These are phyloP conservation scores for Cercospora sp. DNA, from an alignment of 2,329 filamentous ascomycete genomes.

Conservation along the genomic window DNA sequence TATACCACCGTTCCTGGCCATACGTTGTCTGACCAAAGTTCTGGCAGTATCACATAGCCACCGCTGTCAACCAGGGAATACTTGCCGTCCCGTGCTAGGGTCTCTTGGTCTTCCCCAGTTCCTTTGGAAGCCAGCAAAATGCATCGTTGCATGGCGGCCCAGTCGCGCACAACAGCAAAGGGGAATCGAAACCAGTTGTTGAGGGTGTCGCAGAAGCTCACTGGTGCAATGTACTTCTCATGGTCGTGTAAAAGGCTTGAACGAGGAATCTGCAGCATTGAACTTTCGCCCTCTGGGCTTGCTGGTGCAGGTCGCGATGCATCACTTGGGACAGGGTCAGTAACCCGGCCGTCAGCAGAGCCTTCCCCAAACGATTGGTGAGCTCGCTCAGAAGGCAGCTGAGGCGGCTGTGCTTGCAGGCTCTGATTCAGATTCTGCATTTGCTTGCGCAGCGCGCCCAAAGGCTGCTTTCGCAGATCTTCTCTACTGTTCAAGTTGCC, in stretches of 20 bases:
- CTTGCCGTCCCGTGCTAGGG: background rate
- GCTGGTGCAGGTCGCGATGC: background rate
- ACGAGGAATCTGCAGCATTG: background rate
- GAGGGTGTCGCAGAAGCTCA: background rate
- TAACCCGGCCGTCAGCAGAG: background rate
- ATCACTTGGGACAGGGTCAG: background rate
- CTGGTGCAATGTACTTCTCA: background rate
- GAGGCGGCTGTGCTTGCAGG: background rate
- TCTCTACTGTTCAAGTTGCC: background rate
- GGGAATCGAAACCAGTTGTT: background rate
- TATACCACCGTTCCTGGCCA: background rate
- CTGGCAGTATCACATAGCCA: background rate
- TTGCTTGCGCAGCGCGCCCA: background rate
- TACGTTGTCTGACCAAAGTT: background rate
- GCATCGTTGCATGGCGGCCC: background rate
- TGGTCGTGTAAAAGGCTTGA: background rate
- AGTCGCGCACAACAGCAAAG: background rate
- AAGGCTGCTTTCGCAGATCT: no score
- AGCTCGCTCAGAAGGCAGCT: background rate
- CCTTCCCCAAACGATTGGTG: background rate
- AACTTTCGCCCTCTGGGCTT: background rate
- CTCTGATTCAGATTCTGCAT: background rate
- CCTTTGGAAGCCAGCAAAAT: background rate
- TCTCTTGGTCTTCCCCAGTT: background rate
- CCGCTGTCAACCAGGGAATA: background rate